Evolutionary conservation across 2,329 filamentous ascomycete genomes (phyloP).

Genomic region (Pestalotiopsis sp.): DNA sequence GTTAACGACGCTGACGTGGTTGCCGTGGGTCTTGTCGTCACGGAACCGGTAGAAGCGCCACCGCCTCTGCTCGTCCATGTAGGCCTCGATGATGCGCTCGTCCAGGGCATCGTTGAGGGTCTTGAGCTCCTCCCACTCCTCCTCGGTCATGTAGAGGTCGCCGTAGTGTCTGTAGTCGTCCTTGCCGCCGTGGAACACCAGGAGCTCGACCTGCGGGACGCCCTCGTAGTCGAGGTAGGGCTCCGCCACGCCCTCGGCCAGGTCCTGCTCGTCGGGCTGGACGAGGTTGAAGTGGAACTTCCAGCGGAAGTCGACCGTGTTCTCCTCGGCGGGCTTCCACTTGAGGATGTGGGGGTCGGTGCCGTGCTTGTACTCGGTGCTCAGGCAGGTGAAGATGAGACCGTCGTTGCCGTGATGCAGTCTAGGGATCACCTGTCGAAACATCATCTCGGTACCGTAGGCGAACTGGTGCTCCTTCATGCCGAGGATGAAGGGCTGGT

Average conservation of each 20-base stretch:
- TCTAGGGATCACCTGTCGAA: conserved; percentile 79
- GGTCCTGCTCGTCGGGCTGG: conserved; percentile 70
- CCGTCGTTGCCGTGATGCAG: conserved; percentile 95
- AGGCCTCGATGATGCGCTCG: conserved; percentile 88
- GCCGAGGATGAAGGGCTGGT: conserved; percentile 79
- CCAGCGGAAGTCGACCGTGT: conserved; percentile 91
- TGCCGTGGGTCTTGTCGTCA: conserved; percentile 90
- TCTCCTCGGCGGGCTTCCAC: conserved; percentile 96
- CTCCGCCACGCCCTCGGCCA: conserved; percentile 64
- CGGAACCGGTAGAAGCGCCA: conserved; percentile 92
- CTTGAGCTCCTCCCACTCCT: conserved; percentile 87
- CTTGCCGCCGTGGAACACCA: conserved; percentile 66
- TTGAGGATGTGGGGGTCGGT: conserved; percentile 95
- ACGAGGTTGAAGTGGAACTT: conserved; percentile 74
- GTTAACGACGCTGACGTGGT: conserved; percentile 81
- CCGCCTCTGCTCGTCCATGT: conserved; percentile 70
- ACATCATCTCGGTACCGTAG: conserved; percentile 92
- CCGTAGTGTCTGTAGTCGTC: conserved; percentile 67
- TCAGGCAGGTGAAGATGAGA: conserved; percentile 94
- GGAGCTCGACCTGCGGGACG: conserved; percentile 73
- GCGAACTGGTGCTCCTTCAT: conserved; percentile 89
- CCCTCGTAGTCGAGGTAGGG: conserved; percentile 79
- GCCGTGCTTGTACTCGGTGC: conserved; percentile 82
- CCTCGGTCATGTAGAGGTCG: conserved; percentile 68
- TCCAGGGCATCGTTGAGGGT: conserved; percentile 74